A percentile compares a stretch with the other conserved stretches of the same genome.
Evolutionary conservation across 2,329 filamentous ascomycete species (phyloP).

Genomic region (Arthrobotrys megalospora): DNA sequence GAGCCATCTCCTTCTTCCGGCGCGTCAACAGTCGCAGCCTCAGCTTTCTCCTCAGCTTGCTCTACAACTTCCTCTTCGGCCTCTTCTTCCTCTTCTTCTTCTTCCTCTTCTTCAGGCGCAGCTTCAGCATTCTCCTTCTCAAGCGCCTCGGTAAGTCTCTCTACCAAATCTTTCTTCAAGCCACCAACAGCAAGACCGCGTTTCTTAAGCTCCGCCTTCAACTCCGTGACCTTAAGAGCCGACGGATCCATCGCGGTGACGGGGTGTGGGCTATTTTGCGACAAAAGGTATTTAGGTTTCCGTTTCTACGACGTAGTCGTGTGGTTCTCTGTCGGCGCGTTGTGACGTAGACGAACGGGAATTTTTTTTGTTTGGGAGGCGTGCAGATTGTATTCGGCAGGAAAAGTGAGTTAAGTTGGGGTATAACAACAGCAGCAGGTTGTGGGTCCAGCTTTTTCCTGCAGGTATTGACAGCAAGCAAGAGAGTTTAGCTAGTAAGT

Average conservation of each 20-base stretch:
- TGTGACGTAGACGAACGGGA: constrained; percentile 39
- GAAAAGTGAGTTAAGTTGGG: neutral
- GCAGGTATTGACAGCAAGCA: too few relatives aligned
- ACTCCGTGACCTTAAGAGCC: constrained; percentile 78
- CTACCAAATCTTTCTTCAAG: constrained; percentile 80
- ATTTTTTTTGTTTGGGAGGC: constrained; percentile 10
- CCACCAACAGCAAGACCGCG: constrained; percentile 79
- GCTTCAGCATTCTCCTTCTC: constrained; percentile 66
- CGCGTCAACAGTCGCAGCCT: constrained; percentile 16
- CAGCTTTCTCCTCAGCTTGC: constrained; percentile 15
- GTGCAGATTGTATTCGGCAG: too few relatives aligned
- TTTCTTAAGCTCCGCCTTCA: constrained; percentile 81
- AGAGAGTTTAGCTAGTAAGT: too few relatives aligned
- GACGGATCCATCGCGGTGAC: constrained; percentile 61
- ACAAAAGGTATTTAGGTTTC: neutral
- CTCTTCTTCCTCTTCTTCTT: constrained; percentile 53
- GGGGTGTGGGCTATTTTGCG: neutral
- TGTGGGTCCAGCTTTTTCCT: too few relatives aligned
- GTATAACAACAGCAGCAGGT: neutral
- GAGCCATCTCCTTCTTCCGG: constrained; percentile 29
- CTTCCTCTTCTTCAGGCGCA: constrained; percentile 64
- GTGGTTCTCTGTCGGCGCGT: constrained; percentile 4
- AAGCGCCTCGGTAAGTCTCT: constrained; percentile 72
- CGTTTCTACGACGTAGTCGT: too few relatives aligned
- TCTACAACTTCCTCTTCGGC: constrained; percentile 35